These are phyloP conservation scores for Aspergillus hiratsukae DNA, from an alignment of 2,329 filamentous ascomycete genomes.

Conservation along the genomic window DNA sequence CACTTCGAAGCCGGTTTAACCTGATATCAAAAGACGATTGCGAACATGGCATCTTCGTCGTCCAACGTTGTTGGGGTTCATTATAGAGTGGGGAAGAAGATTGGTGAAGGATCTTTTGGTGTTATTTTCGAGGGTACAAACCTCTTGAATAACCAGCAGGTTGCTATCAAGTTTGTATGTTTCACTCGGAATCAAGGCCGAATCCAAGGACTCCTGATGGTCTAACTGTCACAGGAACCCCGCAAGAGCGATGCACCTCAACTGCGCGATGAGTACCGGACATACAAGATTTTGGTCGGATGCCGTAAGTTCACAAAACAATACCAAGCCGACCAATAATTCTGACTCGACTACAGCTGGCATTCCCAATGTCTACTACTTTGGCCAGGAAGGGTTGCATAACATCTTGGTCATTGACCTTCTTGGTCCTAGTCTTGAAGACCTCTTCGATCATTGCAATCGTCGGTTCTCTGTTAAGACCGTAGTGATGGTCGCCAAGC, in stretches of 20 bases:
- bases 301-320: slow-evolving; percentile 70
- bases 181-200: not conserved
- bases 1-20: slow-evolving; percentile 12
- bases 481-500: slow-evolving; percentile 97
- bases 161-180: slow-evolving; percentile 98
- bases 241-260: slow-evolving; percentile 98
- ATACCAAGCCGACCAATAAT: slow-evolving; percentile 9
- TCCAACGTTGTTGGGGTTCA: slow-evolving; percentile 98
- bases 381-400: slow-evolving; percentile 95
- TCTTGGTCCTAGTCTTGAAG: slow-evolving; percentile 88
- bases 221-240: slow-evolving; percentile 66
- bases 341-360: slow-evolving; percentile 62
- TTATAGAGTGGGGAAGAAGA: slow-evolving; percentile 98
- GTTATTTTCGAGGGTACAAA: slow-evolving; percentile 99
- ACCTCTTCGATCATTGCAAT: slow-evolving; percentile 96
- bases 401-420: slow-evolving; percentile 98
- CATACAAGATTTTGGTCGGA: slow-evolving; percentile 98
- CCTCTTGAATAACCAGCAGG: slow-evolving; percentile 96
- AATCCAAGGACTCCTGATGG: not conserved
- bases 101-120: slow-evolving; percentile 96
- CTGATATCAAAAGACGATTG: slow-evolving; percentile 3
- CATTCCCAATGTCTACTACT: slow-evolving; percentile 99
- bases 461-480: slow-evolving; percentile 95
- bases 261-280: slow-evolving; percentile 95
- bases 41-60: slow-evolving; percentile 73